Evolutionary conservation across 1,284 basidiomycete genomes (phyloP).

Genomic region (Heterobasidion parviporum): DNA sequence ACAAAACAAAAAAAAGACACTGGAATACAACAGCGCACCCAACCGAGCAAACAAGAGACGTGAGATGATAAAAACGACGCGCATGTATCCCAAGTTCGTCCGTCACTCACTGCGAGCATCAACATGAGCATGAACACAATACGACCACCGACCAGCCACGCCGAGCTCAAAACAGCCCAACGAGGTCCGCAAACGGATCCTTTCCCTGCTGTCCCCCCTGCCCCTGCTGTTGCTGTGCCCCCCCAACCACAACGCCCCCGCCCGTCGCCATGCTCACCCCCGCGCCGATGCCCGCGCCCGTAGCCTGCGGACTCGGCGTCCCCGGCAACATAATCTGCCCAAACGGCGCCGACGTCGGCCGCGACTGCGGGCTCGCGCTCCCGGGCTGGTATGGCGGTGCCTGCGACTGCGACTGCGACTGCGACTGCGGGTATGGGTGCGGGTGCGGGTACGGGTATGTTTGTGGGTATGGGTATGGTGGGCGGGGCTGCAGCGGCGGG

Average conservation of each 20-base stretch:
- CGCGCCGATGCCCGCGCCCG: slow-evolving; percentile 1
- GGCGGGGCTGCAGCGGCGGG: too few species aligned
- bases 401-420: background rate
- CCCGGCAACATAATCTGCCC: slow-evolving; percentile 45
- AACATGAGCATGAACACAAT: too few species aligned
- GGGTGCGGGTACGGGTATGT: background rate
- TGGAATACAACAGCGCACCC: too few species aligned
- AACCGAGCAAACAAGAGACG: too few species aligned
- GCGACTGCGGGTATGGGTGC: background rate
- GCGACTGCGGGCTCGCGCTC: background rate
- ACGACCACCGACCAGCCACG: too few species aligned
- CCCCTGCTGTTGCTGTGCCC: slow-evolving; percentile 11
- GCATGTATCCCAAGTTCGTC: too few species aligned
- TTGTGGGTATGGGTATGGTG: background rate
- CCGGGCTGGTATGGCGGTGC: background rate
- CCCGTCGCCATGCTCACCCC: background rate
- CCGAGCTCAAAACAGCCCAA: slow-evolving; percentile 52
- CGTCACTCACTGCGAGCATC: too few species aligned
- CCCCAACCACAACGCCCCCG: slow-evolving; percentile 2
- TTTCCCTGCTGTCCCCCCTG: slow-evolving; percentile 37
- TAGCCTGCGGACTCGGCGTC: slow-evolving; percentile 28
- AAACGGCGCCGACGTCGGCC: slow-evolving; percentile 18
- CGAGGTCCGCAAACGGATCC: slow-evolving; percentile 78
- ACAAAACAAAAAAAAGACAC: too few species aligned
- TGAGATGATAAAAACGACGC: too few species aligned